Evolutionary conservation across 148 eudicot species (phyloP).

Genomic region (Rhododendron ferrugineum): DNA sequence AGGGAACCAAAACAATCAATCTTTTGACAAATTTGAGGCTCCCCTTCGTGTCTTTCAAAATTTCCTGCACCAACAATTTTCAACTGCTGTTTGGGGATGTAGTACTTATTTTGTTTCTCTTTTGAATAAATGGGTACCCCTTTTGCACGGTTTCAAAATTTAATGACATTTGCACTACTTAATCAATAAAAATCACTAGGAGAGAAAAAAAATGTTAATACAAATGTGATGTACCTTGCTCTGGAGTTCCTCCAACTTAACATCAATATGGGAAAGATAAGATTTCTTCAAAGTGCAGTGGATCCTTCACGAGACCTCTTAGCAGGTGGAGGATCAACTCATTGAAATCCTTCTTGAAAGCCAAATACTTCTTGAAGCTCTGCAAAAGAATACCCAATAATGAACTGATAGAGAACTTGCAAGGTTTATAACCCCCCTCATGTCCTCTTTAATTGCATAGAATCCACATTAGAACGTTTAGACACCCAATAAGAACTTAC

Average conservation of each 20-base stretch:
- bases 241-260: neutral
- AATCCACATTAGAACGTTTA: neutral
- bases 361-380: slow-evolving; percentile 91
- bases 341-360: slow-evolving; percentile 87
- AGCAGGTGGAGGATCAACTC: slow-evolving; percentile 70
- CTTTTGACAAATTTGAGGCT: neutral
- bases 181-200: no score
- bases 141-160: no score
- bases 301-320: slow-evolving; percentile 72
- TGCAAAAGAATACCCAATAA: slow-evolving; percentile 18
- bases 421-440: neutral
- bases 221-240: neutral
- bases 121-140: neutral
- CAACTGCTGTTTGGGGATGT: neutral
- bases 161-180: neutral
- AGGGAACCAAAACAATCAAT: neutral
- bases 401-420: neutral
- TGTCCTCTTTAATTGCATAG: neutral
- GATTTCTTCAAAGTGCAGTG: slow-evolving; percentile 77
- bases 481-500: neutral
- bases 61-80: neutral
- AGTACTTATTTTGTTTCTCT: neutral
- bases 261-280: slow-evolving; percentile 21
- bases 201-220: neutral
- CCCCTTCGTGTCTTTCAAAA: neutral